Evolutionary conservation across 345 rosid genomes (phyloP).

Genomic region (Gossypium herbaceum): DNA sequence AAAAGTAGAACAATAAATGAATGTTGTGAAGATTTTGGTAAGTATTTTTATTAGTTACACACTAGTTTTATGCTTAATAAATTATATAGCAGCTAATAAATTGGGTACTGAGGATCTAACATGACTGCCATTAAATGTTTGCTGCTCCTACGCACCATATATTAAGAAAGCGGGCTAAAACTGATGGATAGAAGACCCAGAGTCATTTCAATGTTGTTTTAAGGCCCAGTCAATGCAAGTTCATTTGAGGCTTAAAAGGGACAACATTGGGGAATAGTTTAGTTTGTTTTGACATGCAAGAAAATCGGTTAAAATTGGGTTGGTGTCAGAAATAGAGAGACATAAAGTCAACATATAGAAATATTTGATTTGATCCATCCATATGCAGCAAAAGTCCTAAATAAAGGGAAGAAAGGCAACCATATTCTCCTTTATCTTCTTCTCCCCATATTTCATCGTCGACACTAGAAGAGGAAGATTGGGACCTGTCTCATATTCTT

Average conservation of each 20-base stretch:
- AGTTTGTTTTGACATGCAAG: neutral
- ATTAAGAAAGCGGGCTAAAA: neutral
- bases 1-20: conserved; percentile 1
- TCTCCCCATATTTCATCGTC: neutral
- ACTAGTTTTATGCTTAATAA: neutral
- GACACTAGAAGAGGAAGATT: conserved; percentile 3
- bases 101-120: neutral
- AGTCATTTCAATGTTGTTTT: neutral
- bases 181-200: neutral
- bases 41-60: neutral
- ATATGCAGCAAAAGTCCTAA: conserved; percentile 25
- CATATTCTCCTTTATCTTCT: conserved; percentile 3
- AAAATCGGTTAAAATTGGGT: neutral
- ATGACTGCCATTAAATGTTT: conserved; percentile 8
- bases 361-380: conserved; percentile 24
- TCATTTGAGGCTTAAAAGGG: too few species aligned
- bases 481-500: neutral
- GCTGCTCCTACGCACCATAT: too few species aligned
- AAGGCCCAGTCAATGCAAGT: neutral
- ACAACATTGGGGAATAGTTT: too few species aligned
- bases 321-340: neutral
- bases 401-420: conserved; percentile 23
- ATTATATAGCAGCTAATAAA: neutral
- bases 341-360: neutral
- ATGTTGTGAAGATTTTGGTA: neutral